Percentiles rank a stretch among this genome's conserved stretches.
Conservation (phyloP, 2,329 filamentous ascomycete species). For the Aspergillus quadrilineatus region DNA sequence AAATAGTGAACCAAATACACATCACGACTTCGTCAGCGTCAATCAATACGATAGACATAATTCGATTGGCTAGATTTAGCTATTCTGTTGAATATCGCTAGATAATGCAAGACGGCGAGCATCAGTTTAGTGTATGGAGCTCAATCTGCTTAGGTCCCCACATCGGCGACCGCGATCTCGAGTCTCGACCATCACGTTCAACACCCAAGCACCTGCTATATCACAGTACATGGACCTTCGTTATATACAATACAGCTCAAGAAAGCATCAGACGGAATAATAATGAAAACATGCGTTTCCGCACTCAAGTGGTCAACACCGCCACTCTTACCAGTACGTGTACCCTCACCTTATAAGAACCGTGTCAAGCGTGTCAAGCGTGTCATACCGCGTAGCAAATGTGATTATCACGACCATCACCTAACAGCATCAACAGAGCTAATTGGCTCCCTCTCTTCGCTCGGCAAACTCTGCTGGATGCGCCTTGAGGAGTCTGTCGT, state of each 20-base stretch:
- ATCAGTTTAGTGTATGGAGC: neutral
- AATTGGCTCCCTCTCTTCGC: conserved; percentile 61
- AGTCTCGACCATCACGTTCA: neutral
- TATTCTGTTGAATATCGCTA: neutral
- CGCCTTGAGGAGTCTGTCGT: conserved; percentile 82
- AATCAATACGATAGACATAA: neutral
- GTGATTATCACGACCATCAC: neutral
- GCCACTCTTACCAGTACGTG: conserved; percentile 53
- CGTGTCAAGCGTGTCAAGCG: conserved; percentile 9
- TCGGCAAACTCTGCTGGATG: conserved; percentile 86
- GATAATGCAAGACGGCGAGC: neutral
- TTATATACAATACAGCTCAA: neutral
- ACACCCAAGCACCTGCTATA: neutral
- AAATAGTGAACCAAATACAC: too few species aligned
- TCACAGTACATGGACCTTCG: neutral
- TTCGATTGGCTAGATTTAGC: neutral
- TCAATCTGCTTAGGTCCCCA: neutral
- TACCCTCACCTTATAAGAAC: neutral
- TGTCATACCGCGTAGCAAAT: conserved; percentile 11
- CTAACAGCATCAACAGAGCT: conserved; percentile 50
- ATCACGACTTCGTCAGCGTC: too few species aligned
- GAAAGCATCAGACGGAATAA: neutral
- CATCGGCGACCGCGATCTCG: neutral
- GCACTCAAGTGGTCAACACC: conserved; percentile 33
- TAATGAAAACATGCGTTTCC: conserved; percentile 33